A percentile compares a stretch with the other conserved stretches of the same genome.
phyloP scores from a whole-genome alignment of 2,329 filamentous ascomycete genomes.

The Volutella citrinella region DNA sequence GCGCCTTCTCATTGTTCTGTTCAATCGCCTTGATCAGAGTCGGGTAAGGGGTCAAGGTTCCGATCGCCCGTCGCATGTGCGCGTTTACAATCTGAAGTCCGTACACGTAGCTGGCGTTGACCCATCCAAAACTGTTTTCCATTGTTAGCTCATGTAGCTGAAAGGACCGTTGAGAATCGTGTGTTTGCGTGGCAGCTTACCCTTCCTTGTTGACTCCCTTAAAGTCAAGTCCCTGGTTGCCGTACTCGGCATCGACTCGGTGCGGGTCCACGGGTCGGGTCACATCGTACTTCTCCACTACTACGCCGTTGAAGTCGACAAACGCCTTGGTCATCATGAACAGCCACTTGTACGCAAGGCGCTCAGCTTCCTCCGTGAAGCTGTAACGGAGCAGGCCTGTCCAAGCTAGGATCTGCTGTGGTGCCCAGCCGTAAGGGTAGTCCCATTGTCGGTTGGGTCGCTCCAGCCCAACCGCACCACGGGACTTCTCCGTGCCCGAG shows the following conservation, averaged over 20 bases:
- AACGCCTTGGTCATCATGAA: constrained; percentile 99
- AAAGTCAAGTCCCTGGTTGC: constrained; percentile 93
- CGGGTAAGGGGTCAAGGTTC: constrained; percentile 82
- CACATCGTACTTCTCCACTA: constrained; percentile 98
- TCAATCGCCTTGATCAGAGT: constrained; percentile 71
- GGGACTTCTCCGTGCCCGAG: constrained; percentile 85
- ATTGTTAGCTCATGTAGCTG: too few species aligned
- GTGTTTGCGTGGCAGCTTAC: too few species aligned
- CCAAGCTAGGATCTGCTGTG: constrained; percentile 98
- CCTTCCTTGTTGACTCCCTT: constrained; percentile 95
- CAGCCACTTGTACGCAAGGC: constrained; percentile 92
- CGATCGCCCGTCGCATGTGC: constrained; percentile 85
- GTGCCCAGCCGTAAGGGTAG: constrained; percentile 96
- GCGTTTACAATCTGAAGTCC: constrained; percentile 84
- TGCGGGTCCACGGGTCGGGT: constrained; percentile 87
- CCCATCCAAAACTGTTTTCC: constrained; percentile 82
- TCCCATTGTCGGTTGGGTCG: constrained; percentile 98
- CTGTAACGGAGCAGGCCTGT: constrained; percentile 88
- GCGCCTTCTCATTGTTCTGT: constrained; percentile 50
- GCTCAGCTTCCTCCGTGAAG: constrained; percentile 84
- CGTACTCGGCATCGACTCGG: constrained; percentile 93
- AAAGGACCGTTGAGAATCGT: too few species aligned
- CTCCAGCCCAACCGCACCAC: constrained; percentile 73
- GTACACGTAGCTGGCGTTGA: constrained; percentile 96
- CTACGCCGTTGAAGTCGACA: constrained; percentile 96